Percentiles rank a stretch among this genome's conserved stretches.
These are phyloP conservation scores for Saturnispora quitensis DNA, from an alignment of 805 yeast genomes.

Conservation along the genomic window DNA sequence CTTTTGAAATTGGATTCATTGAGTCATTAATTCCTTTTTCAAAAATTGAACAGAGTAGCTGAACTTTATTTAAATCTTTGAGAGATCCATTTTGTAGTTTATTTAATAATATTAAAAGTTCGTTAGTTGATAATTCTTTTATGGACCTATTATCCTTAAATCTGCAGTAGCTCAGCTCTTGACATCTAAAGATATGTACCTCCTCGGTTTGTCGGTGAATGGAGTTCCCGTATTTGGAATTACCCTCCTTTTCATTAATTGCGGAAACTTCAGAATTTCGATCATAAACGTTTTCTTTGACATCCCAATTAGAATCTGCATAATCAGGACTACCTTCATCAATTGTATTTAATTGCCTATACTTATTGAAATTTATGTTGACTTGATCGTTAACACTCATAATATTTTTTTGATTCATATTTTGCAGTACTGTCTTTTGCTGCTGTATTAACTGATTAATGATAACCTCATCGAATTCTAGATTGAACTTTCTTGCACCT, in stretches of 20 bases:
- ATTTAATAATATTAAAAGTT: not conserved
- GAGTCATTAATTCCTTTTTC: constrained; percentile 1
- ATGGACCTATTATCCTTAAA: not conserved
- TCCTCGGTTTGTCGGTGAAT: not conserved
- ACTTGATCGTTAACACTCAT: constrained; percentile 10
- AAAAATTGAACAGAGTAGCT: constrained; percentile 8
- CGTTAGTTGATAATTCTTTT: not conserved
- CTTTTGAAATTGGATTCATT: constrained; percentile 1
- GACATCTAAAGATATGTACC: not conserved
- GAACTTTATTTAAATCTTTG: constrained; percentile 8
- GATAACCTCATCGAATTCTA: constrained; percentile 10
- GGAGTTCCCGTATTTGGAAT: not conserved
- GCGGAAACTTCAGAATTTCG: not conserved
- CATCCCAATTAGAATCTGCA: not conserved
- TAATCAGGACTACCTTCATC: constrained; percentile 6
- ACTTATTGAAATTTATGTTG: constrained; percentile 10
- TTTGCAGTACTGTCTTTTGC: constrained; percentile 3
- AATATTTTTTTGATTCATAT: not conserved
- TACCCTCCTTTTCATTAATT: not conserved
- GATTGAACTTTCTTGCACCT: constrained; percentile 7
- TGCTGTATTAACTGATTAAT: constrained; percentile 6
- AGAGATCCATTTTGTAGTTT: not conserved
- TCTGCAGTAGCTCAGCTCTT: not conserved
- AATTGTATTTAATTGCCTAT: constrained; percentile 10
- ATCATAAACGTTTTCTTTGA: not conserved